These are phyloP conservation scores for Calonectria pseudoreteaudii DNA, from an alignment of 2,329 filamentous ascomycete genomes.

Conservation along the genomic window DNA sequence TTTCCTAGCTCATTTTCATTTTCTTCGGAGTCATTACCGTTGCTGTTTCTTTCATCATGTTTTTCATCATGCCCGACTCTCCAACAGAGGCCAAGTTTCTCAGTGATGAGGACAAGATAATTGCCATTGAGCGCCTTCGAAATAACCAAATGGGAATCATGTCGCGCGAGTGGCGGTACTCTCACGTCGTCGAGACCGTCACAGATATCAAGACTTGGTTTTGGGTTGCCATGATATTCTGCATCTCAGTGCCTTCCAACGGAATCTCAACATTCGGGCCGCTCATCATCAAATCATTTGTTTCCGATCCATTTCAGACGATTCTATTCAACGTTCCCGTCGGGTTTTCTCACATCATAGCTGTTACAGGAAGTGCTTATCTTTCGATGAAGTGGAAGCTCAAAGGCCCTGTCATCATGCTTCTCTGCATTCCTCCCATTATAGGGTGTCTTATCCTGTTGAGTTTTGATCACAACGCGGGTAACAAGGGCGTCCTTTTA, in stretches of 20 bases:
- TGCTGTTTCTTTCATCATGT: conserved; percentile 57
- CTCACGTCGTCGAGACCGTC: conserved; percentile 65
- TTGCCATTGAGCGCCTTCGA: conserved; percentile 66
- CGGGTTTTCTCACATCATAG: conserved; percentile 69
- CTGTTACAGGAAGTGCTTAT: conserved; percentile 68
- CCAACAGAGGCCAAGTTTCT: conserved; percentile 64
- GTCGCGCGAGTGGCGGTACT: conserved; percentile 63
- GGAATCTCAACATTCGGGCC: conserved; percentile 70
- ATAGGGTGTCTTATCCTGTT: conserved; percentile 67
- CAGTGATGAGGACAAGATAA: conserved; percentile 61
- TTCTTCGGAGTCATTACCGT: conserved; percentile 66
- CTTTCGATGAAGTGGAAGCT: conserved; percentile 65
- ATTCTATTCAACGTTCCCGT: conserved; percentile 73
- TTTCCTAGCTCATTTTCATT: conserved; percentile 60
- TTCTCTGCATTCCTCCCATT: conserved; percentile 69
- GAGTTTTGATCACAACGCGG: conserved; percentile 57
- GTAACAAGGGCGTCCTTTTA: conserved; percentile 62
- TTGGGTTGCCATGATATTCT: conserved; percentile 66
- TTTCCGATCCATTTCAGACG: conserved; percentile 66
- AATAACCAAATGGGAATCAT: conserved; percentile 67
- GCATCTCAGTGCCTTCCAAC: conserved; percentile 68
- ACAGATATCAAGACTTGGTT: conserved; percentile 71
- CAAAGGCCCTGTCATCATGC: conserved; percentile 67
- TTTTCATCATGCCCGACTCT: conserved; percentile 61
- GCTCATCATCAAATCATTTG: conserved; percentile 70